Evolutionary conservation across 2,329 filamentous ascomycete genomes (phyloP).

Genomic region (Stenocarpella maydis): DNA sequence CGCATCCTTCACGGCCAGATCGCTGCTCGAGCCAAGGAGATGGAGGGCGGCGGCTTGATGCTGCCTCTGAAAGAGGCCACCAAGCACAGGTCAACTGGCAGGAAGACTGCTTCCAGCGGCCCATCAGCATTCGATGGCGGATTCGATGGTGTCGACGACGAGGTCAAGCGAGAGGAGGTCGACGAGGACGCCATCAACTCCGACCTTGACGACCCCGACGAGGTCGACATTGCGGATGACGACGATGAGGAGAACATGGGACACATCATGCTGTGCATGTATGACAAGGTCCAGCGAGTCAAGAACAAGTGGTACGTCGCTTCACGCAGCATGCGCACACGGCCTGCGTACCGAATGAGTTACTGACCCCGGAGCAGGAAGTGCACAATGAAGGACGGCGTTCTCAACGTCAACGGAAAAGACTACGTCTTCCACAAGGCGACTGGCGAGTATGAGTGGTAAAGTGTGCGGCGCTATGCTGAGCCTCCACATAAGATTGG

Average conservation of each 20-base stretch:
- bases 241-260: slow-evolving; percentile 85
- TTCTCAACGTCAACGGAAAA: slow-evolving; percentile 90
- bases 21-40: slow-evolving; percentile 68
- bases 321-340: neutral
- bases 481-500: neutral
- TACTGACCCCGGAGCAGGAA: slow-evolving; percentile 66
- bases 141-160: slow-evolving; percentile 62
- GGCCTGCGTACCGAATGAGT: too few relatives aligned
- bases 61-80: slow-evolving; percentile 69
- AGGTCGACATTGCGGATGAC: slow-evolving; percentile 82
- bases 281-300: slow-evolving; percentile 98
- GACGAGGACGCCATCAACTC: slow-evolving; percentile 99
- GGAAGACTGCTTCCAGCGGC: slow-evolving; percentile 41
- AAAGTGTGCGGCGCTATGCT: slow-evolving; percentile 40
- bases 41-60: slow-evolving; percentile 82
- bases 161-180: slow-evolving; percentile 67
- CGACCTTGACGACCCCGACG: slow-evolving; percentile 93
- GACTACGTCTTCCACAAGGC: slow-evolving; percentile 99
- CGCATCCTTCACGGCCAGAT: slow-evolving; percentile 74
- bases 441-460: slow-evolving; percentile 98
- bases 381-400: slow-evolving; percentile 96
- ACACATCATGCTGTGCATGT: slow-evolving; percentile 98
- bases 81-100: slow-evolving; percentile 46
- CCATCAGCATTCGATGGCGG: slow-evolving; percentile 59
- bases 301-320: slow-evolving; percentile 90